These are phyloP conservation scores for Drechslerella coelobrocha DNA, from an alignment of 2,329 filamentous ascomycete genomes.

Conservation along the genomic window DNA sequence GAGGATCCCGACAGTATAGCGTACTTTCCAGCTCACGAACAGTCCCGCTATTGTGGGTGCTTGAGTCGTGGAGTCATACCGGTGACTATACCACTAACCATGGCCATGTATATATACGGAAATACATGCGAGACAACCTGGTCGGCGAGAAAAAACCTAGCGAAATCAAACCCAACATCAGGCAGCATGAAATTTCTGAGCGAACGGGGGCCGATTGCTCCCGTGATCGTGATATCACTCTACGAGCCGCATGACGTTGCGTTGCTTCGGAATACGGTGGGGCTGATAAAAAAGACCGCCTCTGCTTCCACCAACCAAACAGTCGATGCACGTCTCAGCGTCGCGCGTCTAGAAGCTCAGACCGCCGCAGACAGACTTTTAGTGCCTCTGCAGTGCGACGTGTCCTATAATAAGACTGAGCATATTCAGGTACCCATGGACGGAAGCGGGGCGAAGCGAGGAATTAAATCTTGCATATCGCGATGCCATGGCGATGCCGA, in stretches of 20 bases:
- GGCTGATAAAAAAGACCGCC: slow-evolving; percentile 22
- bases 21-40: too few relatives aligned
- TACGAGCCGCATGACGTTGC: slow-evolving; percentile 46
- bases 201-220: slow-evolving; percentile 27
- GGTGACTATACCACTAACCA: too few relatives aligned
- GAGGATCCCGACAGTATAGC: too few relatives aligned
- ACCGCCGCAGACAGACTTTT: not conserved
- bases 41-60: too few relatives aligned
- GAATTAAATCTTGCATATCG: slow-evolving; percentile 40
- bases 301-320: slow-evolving; percentile 14
- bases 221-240: slow-evolving; percentile 51
- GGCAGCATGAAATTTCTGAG: not conserved
- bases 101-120: too few relatives aligned
- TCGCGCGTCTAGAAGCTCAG: not conserved
- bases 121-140: too few relatives aligned
- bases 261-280: slow-evolving; percentile 40
- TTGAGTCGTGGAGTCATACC: not conserved
- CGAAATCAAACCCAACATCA: too few relatives aligned
- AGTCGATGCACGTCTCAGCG: too few relatives aligned
- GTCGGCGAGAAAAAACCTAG: too few relatives aligned
- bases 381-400: not conserved
- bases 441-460: slow-evolving; percentile 36
- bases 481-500: slow-evolving; percentile 18
- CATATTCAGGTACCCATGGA: slow-evolving; percentile 23
- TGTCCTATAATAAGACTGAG: not conserved